Evolutionary conservation across 768 basidiomycete genomes (phyloP).

Genomic region (Rhizopogon sp.): DNA sequence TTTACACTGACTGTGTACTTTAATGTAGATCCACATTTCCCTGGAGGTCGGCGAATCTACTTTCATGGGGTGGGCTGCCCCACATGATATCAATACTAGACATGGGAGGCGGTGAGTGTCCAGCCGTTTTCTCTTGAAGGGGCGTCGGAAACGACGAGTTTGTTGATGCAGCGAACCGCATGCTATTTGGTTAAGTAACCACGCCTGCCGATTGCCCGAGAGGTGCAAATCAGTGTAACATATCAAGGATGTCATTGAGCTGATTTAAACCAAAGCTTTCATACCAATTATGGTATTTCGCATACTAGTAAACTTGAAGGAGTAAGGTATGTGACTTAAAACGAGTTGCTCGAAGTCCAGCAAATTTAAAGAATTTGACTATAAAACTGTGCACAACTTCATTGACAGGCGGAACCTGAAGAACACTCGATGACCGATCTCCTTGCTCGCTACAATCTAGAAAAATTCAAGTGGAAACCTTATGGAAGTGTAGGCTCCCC

Average conservation of each 20-base stretch:
- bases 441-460: background rate
- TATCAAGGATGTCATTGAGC: no score
- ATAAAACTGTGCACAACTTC: no score
- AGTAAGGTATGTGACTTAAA: no score
- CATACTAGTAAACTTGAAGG: no score
- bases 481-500: no score
- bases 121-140: constrained; percentile 27
- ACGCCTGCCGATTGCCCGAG: no score
- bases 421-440: background rate
- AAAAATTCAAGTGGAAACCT: background rate
- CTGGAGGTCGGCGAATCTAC: constrained; percentile 46
- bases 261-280: no score
- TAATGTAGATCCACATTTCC: constrained; percentile 37
- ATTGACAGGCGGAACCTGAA: no score
- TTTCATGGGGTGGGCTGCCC: constrained; percentile 34
- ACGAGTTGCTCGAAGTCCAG: no score
- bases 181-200: constrained; percentile 10
- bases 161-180: constrained; percentile 23
- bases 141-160: constrained; percentile 10
- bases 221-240: no score
- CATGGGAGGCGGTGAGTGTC: constrained; percentile 40
- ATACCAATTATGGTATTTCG: no score
- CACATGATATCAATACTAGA: constrained; percentile 25
- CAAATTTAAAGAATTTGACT: no score
- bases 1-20: background rate